These are phyloP conservation scores for Lentinula guzmanii DNA, from an alignment of 768 basidiomycete genomes.

Conservation along the genomic window DNA sequence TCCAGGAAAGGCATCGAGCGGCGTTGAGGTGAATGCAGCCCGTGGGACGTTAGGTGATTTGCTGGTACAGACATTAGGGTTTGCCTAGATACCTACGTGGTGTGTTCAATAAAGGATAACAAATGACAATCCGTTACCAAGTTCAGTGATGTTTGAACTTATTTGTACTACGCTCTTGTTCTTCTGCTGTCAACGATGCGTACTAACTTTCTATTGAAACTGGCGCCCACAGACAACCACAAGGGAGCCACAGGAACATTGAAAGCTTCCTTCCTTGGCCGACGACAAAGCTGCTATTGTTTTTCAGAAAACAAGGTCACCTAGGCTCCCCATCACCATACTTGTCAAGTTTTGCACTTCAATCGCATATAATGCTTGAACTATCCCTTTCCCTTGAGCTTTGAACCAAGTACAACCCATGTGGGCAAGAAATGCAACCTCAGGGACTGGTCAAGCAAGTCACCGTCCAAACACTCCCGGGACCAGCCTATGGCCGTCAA, in stretches of 20 bases:
- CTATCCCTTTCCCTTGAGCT: not conserved
- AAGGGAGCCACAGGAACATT: not conserved
- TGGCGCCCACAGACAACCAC: not conserved
- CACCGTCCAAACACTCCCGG: not conserved
- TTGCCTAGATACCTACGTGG: not conserved
- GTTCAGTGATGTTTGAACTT: no score
- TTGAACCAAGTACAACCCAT: not conserved
- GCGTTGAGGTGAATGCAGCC: not conserved
- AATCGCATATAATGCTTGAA: not conserved
- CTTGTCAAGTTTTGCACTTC: not conserved
- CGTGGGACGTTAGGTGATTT: not conserved
- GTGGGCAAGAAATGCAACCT: not conserved
- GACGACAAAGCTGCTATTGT: not conserved
- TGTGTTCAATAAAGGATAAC: not conserved
- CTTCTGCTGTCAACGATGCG: not conserved
- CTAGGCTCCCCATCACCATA: not conserved
- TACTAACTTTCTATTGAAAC: not conserved
- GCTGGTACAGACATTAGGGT: not conserved
- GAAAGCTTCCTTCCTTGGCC: not conserved
- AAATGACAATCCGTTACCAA: no score
- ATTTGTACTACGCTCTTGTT: not conserved
- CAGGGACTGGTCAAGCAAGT: not conserved
- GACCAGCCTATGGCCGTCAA: not conserved
- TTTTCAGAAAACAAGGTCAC: not conserved
- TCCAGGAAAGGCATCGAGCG: not conserved